Percentiles rank a stretch among this genome's conserved stretches.
Evolutionary conservation across 2,329 filamentous ascomycete genomes (phyloP).

Genomic region (Cadophora luteo-olivacea): DNA sequence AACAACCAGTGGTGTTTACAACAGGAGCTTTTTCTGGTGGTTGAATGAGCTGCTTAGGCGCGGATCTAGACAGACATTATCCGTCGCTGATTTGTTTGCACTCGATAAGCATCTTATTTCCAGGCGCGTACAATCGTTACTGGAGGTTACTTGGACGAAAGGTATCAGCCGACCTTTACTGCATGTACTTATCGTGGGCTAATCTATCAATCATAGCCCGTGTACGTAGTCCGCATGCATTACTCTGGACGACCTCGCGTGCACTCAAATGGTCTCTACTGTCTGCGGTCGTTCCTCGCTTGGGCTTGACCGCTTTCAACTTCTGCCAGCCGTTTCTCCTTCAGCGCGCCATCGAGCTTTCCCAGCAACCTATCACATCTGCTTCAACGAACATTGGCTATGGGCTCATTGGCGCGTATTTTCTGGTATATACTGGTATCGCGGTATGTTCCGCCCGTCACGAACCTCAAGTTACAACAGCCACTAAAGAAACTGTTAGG

Average conservation of each 20-base stretch:
- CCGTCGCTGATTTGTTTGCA: background rate
- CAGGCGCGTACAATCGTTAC: background rate
- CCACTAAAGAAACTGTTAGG: background rate
- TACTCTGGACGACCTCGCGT: background rate
- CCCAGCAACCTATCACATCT: background rate
- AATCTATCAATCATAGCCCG: background rate
- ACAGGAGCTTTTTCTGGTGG: background rate
- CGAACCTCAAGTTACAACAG: background rate
- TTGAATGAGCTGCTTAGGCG: background rate
- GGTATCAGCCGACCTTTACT: background rate
- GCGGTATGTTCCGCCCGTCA: constrained; percentile 1
- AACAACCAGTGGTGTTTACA: background rate
- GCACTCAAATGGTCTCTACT: background rate
- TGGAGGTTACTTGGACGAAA: background rate
- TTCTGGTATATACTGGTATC: constrained; percentile 9
- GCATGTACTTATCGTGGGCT: background rate
- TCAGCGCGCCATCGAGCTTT: background rate
- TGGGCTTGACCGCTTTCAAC: background rate
- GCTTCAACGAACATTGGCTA: constrained; percentile 1
- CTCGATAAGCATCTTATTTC: background rate
- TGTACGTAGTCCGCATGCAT: background rate
- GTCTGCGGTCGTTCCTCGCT: background rate
- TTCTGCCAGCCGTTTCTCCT: constrained; percentile 13
- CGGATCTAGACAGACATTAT: background rate
- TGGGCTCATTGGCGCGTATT: constrained; percentile 1